phyloP scores from a whole-genome alignment of 257 asterid genomes.

The Solanum boliviense region DNA sequence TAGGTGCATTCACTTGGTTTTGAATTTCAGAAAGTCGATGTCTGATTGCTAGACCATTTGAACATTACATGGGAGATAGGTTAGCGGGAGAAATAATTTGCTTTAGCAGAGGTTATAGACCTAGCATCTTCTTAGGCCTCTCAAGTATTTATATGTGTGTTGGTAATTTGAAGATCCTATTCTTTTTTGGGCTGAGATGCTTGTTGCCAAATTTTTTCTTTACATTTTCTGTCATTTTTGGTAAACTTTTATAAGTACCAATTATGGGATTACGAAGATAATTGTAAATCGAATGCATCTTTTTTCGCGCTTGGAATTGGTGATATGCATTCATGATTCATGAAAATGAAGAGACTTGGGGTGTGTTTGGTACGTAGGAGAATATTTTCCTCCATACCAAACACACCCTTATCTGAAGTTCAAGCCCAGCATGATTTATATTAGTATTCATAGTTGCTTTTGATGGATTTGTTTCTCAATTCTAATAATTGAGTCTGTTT shows the following conservation, averaged over 20 bases:
- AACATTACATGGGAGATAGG: constrained; percentile 10
- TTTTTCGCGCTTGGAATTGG: not conserved
- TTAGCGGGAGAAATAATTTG: not conserved
- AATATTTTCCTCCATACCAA: not conserved
- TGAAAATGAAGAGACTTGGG: not conserved
- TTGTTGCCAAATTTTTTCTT: not conserved
- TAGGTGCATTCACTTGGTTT: not conserved
- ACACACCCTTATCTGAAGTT: not conserved
- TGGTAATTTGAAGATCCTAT: not conserved
- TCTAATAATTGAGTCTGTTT: not conserved
- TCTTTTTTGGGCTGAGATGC: not conserved
- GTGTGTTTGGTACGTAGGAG: not conserved
- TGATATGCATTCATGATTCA: not conserved
- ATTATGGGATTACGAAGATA: not conserved
- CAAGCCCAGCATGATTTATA: not conserved
- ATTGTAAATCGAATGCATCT: not conserved
- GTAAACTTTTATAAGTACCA: not conserved
- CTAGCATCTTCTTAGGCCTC: constrained; percentile 6
- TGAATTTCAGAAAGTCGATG: not conserved
- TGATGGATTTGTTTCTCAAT: not conserved
- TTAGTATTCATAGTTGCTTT: not conserved
- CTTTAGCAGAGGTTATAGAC: not conserved
- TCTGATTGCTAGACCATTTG: constrained; percentile 5
- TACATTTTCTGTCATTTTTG: not conserved
- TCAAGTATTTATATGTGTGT: not conserved